A percentile compares a stretch with the other conserved stretches of the same genome.
These are phyloP conservation scores for Botrytis porri DNA, from an alignment of 2,329 filamentous ascomycete species.

Conservation along the genomic window DNA sequence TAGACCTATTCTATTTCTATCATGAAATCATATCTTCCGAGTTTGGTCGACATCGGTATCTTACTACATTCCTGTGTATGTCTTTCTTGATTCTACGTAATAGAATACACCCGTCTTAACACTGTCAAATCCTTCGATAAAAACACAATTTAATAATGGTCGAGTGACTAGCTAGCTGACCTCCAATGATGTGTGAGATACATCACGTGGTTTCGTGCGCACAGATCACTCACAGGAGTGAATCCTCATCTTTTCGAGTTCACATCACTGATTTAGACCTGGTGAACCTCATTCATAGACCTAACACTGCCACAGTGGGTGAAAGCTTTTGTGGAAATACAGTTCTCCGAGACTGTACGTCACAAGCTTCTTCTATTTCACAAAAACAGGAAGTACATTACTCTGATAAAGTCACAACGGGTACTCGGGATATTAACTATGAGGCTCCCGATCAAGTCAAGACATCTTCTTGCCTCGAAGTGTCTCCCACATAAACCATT, in stretches of 20 bases:
- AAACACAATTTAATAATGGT: background rate
- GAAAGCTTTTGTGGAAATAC: background rate
- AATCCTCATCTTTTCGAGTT: background rate
- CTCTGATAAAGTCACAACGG: background rate
- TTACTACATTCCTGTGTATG: background rate
- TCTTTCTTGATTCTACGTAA: background rate
- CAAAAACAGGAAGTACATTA: too few relatives aligned
- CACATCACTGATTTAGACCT: background rate
- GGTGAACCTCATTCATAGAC: background rate
- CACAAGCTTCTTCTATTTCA: background rate
- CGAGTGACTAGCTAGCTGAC: background rate
- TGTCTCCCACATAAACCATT: background rate
- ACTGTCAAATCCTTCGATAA: background rate
- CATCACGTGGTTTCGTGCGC: background rate
- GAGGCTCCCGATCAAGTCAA: background rate
- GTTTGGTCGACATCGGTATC: background rate
- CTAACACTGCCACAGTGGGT: background rate
- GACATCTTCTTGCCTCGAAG: background rate
- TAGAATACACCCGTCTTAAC: too few relatives aligned
- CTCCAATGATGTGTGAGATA: background rate
- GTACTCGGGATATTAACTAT: background rate
- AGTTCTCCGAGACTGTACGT: background rate
- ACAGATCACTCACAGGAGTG: background rate
- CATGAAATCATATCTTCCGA: background rate
- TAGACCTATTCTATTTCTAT: background rate